Percentiles rank a stretch among this genome's conserved stretches.
These are phyloP conservation scores for Yamadazyma nakazawae DNA, from an alignment of 805 yeast genomes.

Conservation along the genomic window DNA sequence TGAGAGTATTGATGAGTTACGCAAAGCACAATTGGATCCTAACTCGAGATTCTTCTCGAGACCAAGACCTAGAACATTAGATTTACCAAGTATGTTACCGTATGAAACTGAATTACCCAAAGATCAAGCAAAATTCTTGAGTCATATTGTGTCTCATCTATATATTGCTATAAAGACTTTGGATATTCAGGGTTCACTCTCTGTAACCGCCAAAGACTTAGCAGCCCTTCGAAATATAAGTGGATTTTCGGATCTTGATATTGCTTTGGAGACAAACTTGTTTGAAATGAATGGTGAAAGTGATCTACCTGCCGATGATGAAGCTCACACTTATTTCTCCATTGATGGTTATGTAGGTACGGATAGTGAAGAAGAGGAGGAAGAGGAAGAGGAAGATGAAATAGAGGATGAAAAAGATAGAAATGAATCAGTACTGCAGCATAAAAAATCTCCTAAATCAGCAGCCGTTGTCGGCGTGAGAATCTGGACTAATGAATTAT, in stretches of 20 bases:
- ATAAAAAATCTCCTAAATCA: conserved; percentile 60
- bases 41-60: conserved; percentile 37
- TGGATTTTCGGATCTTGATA: conserved; percentile 37
- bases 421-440: conserved; percentile 43
- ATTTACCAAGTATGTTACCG: conserved; percentile 55
- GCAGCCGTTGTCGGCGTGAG: conserved; percentile 72
- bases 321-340: conserved; percentile 15
- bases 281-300: conserved; percentile 27
- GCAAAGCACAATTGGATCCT: conserved; percentile 29
- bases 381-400: conserved; percentile 33
- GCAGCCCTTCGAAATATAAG: conserved; percentile 37
- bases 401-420: conserved; percentile 34
- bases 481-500: conserved; percentile 85
- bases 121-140: conserved; percentile 69
- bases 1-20: conserved; percentile 30
- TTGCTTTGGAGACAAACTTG: conserved; percentile 54
- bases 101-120: conserved; percentile 65
- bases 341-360: conserved; percentile 17
- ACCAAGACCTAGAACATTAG: conserved; percentile 37
- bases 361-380: conserved; percentile 40
- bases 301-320: conserved; percentile 14
- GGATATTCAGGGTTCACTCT: conserved; percentile 69
- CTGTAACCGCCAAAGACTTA: conserved; percentile 65
- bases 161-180: conserved; percentile 73
- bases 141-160: conserved; percentile 76